phyloP scores from a whole-genome alignment of 164 flowering plant genomes.

The Liquidambar formosana region DNA sequence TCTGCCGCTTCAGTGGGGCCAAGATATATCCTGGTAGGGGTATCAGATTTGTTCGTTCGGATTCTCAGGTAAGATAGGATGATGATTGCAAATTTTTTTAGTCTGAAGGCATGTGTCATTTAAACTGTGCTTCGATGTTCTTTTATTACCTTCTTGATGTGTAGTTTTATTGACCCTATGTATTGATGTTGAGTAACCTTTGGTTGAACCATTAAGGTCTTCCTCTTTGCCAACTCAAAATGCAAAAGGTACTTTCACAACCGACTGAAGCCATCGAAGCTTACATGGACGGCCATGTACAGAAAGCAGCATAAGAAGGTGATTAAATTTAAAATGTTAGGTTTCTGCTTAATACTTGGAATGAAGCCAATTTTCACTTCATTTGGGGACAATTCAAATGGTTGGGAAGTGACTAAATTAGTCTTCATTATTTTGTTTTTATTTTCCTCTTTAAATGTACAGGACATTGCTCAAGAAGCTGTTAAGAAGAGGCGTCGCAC shows the following conservation, averaged over 20 bases:
- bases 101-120: conserved; percentile 2
- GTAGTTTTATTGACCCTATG: not conserved
- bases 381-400: not conserved
- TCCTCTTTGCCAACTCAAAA: conserved; percentile 39
- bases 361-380: not conserved
- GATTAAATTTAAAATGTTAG: not conserved
- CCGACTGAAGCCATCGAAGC: conserved; percentile 35
- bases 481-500: conserved; percentile 34
- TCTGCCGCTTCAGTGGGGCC: conserved; percentile 29
- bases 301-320: conserved; percentile 39
- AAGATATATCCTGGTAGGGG: conserved; percentile 30
- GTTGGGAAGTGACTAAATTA: not conserved
- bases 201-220: conserved; percentile 18
- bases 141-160: not conserved
- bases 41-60: conserved; percentile 28
- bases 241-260: conserved; percentile 45
- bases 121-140: not conserved
- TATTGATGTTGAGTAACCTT: not conserved
- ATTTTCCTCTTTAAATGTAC: not conserved
- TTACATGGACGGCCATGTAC: conserved; percentile 37
- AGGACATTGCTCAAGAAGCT: conserved; percentile 33
- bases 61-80: conserved; percentile 26
- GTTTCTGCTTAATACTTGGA: not conserved
- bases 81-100: not conserved
- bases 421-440: not conserved